Evolutionary conservation across 257 asterid genomes (phyloP), one percentile per base, ranked within the genome.

Genomic region (Ajuga chamaepitys): DNA sequence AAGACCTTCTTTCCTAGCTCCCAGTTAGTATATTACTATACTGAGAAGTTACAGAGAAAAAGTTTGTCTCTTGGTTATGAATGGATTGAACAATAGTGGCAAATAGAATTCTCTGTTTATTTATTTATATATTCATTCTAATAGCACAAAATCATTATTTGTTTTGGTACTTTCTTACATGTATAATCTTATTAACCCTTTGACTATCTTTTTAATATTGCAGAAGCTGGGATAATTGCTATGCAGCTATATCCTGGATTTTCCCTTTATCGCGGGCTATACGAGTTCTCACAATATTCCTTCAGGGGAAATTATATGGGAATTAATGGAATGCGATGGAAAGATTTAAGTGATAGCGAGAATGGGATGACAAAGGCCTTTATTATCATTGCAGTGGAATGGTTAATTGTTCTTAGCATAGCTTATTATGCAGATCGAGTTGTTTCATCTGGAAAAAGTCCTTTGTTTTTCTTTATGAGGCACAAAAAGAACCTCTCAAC

Each of bases 231-330:
- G 80, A 78, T 90, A 64, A 76, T 80, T 13, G 93, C 89, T 24
- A 77, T 94, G 95, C 96, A 94, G 68, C 67, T 94, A 73, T 94
- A 67, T 82, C 99, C 97, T 62, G 99, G 97, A 63, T 94, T 90
- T 72, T 67, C 95, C 62, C 93, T 94, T 66, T 90, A 74, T 59
- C 95, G 99, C 61, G 97, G 97, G 42, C 72, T 94, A 47, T 88
- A 82, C 13, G 97, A 94, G 82, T 78, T 94, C 65, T 77, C 95
- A 20, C 83, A 90, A 67, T 90, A 88, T 77, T 38, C 97, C 42
- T 90, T 88, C 60, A 6, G 9, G 42, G 96, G 97, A 22, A 51
- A 63, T 64, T 88, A 78, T 60, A 82, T 83, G 95, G 99, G 99
- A 74, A 94, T 88, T 50, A 81, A 60, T 59, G 99, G 99, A 70